Percentiles rank a stretch among this genome's conserved stretches.
These are phyloP conservation scores for Xerocomus tenax DNA, from an alignment of 1,284 basidiomycete genomes.

Conservation along the genomic window DNA sequence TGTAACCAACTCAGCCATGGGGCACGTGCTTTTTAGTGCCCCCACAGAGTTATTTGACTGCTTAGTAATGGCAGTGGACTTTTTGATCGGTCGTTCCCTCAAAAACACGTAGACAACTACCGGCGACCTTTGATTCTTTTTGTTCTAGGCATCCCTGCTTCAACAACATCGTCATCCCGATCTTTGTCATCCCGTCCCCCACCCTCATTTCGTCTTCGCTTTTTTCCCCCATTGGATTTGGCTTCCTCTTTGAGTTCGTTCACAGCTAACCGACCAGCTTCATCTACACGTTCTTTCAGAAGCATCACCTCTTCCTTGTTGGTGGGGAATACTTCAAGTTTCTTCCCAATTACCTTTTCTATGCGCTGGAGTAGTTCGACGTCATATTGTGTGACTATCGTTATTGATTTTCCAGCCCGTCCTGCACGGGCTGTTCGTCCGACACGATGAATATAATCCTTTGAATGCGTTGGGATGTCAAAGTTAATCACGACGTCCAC, in stretches of 20 bases:
- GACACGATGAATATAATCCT: conserved; percentile 98
- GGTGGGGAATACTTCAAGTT: conserved; percentile 85
- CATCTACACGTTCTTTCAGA: conserved; percentile 82
- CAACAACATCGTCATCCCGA: conserved; percentile 78
- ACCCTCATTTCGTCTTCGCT: conserved; percentile 43
- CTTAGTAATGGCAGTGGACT: too few relatives aligned
- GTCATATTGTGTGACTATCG: conserved; percentile 96
- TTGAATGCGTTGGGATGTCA: conserved; percentile 95
- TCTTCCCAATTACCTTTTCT: conserved; percentile 85
- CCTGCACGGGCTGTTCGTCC: conserved; percentile 96
- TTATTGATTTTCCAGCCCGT: conserved; percentile 89
- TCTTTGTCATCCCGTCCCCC: conserved; percentile 65
- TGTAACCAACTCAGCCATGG: conserved; percentile 77
- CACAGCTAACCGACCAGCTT: conserved; percentile 78
- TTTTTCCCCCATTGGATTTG: conserved; percentile 45
- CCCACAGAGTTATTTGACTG: neutral
- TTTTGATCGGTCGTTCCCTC: too few relatives aligned
- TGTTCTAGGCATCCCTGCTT: conserved; percentile 67
- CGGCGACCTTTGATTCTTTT: conserved; percentile 40
- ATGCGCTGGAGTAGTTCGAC: conserved; percentile 95
- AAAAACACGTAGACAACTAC: conserved; percentile 10
- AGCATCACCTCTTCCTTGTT: conserved; percentile 88
- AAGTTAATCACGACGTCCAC: conserved; percentile 98
- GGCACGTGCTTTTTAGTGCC: conserved; percentile 34
- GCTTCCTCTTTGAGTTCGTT: conserved; percentile 69